Base-by-base conservation (phyloP, 2,329 filamentous ascomycete species). In the Coleophoma eucalyptorum region DNA sequence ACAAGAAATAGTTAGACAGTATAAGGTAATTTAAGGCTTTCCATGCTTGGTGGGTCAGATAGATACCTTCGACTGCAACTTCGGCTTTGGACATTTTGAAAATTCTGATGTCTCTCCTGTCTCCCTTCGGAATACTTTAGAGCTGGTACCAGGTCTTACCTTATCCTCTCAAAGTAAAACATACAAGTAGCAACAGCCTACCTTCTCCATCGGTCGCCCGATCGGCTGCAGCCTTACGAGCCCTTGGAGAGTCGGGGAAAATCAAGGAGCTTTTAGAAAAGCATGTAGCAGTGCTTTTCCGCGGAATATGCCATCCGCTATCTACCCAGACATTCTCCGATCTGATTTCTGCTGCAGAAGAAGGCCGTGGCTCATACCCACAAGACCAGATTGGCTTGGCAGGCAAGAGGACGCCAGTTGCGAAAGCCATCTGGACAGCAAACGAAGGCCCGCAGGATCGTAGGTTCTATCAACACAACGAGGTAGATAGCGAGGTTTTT, bases 401-500 rank as follows among this genome's bases (percentile, higher is more conserved):
- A 11, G 43, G 43, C 13, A 46, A 19, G 32, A 46, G 43, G 18
- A 46, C n/a, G 11, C 43, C 43, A 35, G 31, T 46, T 19, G 43
- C 43, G 35, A 46, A 46, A 12, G 20, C n/a, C 16, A 21, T 46
- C 7, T 46, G 43, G 43, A 35, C 43, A 18, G 26, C 43, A 33
- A 46, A 46, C 7, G 43, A 46, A 16, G 43, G 43, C 10, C 20
- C 43, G 3, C 31, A n/a, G 11, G 21, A 46, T 19, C 21, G 43
- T 5, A 33, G 43, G 11, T 46, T 46, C 16, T 46, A 46, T 35
- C 43, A 46, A 34, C 43, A 46, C 18, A 46, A 46, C 15, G 43
- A 46, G 43, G 43, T 46, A 35, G 5, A 7, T 15, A 11, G 20
- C 12, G 41, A 5, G n/a, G 32, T 33, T 16, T 15, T 33, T 4